These are phyloP conservation scores for Diplodia seriata DNA, from an alignment of 2,329 filamentous ascomycete genomes.

Conservation along the genomic window DNA sequence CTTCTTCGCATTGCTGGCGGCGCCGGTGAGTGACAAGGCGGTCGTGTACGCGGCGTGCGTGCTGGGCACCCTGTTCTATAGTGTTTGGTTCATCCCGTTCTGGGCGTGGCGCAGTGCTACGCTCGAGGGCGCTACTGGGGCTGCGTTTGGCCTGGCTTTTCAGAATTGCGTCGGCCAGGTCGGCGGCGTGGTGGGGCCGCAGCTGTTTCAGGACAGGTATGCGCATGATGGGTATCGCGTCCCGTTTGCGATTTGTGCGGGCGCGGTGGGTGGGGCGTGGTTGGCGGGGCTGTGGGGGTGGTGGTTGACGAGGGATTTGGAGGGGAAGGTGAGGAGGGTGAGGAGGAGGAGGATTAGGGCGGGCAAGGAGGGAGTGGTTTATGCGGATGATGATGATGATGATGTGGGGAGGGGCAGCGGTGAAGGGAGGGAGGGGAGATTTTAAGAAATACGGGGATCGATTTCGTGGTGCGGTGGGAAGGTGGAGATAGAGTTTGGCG, in stretches of 20 bases:
- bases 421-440: neutral
- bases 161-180: conserved; percentile 55
- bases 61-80: conserved; percentile 55
- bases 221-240: conserved; percentile 52
- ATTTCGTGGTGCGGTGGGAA: neutral
- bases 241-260: conserved; percentile 49
- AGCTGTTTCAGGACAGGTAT: conserved; percentile 53
- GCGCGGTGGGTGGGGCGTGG: conserved; percentile 43
- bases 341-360: conserved; percentile 36
- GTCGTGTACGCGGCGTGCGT: conserved; percentile 54
- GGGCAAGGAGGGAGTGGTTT: conserved; percentile 35
- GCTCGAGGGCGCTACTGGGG: conserved; percentile 52
- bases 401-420: neutral
- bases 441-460: neutral
- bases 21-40: conserved; percentile 45
- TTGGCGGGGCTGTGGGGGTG: conserved; percentile 51
- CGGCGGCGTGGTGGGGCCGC: conserved; percentile 55
- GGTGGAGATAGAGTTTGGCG: too few relatives aligned
- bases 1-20: conserved; percentile 55
- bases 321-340: conserved; percentile 48
- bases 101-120: conserved; percentile 55
- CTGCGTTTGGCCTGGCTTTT: conserved; percentile 54
- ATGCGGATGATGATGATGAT: neutral
- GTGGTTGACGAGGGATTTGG: conserved; percentile 52
- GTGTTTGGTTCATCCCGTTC: conserved; percentile 55